These are phyloP conservation scores for Mycoemilia scoparia DNA, from an alignment of 192 early-diverging fungal genomes.

Conservation along the genomic window DNA sequence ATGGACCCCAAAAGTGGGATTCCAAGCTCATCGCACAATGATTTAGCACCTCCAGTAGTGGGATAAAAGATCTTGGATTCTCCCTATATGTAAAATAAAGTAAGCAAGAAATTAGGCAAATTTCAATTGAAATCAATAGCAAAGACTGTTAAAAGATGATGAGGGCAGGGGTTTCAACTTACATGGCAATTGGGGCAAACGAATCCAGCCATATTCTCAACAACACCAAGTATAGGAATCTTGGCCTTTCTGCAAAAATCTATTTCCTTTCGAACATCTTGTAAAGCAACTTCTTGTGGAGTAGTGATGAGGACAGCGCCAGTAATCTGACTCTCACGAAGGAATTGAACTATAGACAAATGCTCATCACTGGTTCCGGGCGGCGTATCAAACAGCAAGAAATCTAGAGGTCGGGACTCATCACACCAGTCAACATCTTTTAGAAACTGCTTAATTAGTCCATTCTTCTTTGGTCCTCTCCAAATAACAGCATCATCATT, in stretches of 20 bases:
- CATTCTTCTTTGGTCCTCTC: conserved; percentile 89
- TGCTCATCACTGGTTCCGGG: conserved; percentile 97
- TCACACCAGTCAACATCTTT: conserved; percentile 86
- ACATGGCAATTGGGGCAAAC: conserved; percentile 77
- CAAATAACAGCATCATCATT: conserved; percentile 87
- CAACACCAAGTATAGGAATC: conserved; percentile 76
- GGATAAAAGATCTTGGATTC: conserved; percentile 60
- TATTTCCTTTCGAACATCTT: conserved; percentile 92
- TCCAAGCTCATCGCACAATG: conserved; percentile 42
- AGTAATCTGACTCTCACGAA: conserved; percentile 56
- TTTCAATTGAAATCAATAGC: not conserved
- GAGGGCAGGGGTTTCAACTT: conserved; percentile 7
- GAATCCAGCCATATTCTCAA: conserved; percentile 97
- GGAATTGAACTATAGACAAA: conserved; percentile 61
- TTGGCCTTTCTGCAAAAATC: conserved; percentile 71
- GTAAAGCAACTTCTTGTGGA: conserved; percentile 71
- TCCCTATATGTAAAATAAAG: no score
- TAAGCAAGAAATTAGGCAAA: not conserved
- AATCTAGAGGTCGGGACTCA: conserved; percentile 44
- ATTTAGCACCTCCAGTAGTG: conserved; percentile 52
- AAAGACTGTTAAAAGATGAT: not conserved
- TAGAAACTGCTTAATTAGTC: conserved; percentile 86
- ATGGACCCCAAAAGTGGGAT: conserved; percentile 50
- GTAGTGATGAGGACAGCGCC: conserved; percentile 88
- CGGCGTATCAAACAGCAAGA: conserved; percentile 86